Evolutionary conservation across 129 eudicot species (phyloP), one percentile per base, ranked within the genome.

Genomic region (Logfia minima): DNA sequence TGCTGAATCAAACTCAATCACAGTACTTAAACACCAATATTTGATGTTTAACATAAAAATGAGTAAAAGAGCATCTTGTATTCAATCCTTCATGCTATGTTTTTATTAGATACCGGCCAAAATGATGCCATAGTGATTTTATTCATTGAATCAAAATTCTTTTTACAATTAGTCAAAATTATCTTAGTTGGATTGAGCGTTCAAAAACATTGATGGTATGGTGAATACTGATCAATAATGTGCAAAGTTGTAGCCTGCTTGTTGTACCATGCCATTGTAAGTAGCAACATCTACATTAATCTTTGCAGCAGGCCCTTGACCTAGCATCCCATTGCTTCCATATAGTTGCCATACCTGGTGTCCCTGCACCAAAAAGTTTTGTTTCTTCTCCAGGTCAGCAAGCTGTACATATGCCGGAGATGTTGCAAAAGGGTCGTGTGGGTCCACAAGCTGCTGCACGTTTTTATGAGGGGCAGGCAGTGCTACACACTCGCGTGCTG

Each of bases 401-500:
- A 90, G 87, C 66, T 90, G 92, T 39, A 90, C 96, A 69, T 90
- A 90, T 4, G 92, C 72, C 29, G 96, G 96, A 0, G 96, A 90
- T 52, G 92, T 87, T 70, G 88, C 92, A 70, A 90, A 90, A 28
- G 96, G 96, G 56, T 90, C 92, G 51, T 74, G 86, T 11, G 82
- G 75, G 66, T 89, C 88, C 68, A 87, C 86, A 22, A 70, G 56
- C 8, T 77, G 83, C 53, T 77, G 83, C 53, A 75, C 61, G 4
- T 86, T 82, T 14, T 86, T 90, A 45, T 83, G 88, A 1, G 96
- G 96, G 16, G 87, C 92, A 19, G 96, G 92, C 71, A 85, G 78
- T 37, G 89, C 89, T 41, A 90, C 75, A 41, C 80, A 34, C 68
- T 45, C 24, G 26, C 29, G 6, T 59, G 65, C 11, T 59, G 65